Base-by-base conservation (phyloP, 768 basidiomycete genomes). In the Suillus hirtellus region DNA sequence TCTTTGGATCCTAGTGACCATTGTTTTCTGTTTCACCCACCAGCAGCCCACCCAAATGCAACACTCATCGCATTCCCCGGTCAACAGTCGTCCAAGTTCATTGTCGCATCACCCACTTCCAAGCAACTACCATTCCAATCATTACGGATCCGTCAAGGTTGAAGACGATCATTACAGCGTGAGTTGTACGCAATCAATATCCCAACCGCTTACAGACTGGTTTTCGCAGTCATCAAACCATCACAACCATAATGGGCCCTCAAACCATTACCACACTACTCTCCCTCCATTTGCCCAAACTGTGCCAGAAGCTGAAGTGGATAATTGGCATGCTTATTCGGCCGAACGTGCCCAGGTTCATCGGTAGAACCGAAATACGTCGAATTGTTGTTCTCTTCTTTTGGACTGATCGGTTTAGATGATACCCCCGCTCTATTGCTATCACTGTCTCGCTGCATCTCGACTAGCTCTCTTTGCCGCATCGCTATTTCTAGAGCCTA, bases 21-120 rank as follows among this genome's bases (percentile, higher is more conserved):
- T 67, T 70, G 67, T 71, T 58, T 71, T 72, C 74, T 68, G 75
- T 73, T 80, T 73, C 74, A 67, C 73, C 76, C 73, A 77, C 74
- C 75, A 80, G 78, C 79, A 89, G 88, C 89, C 89, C 70, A 77
- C 84, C 64, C 85, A 86, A 76, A 86, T 90, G 79, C 88, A 89
- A 77, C 77, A 83, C 40, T 75, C 83, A 10, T 74, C 84, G 27
- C 82, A 81, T 60, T 80, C 84, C 27, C 79, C 84, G 14, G 75
- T 80, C 15, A 80, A 81, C 53, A 84, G 85, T 50, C 82, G 83
- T 27, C 77, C 82, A 0, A 71, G 78, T 21, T 75, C 76, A 12
- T 63, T 82, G 46, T 73, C 81, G 0, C 76, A 75, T 64, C 78
- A 81, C 60, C 66, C 70, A 0, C 71, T 84, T 35, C 66, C 81